A percentile compares a stretch with the other conserved stretches of the same genome.
These are phyloP conservation scores for Irpex lacteus DNA, from an alignment of 1,284 basidiomycete genomes.

Conservation along the genomic window DNA sequence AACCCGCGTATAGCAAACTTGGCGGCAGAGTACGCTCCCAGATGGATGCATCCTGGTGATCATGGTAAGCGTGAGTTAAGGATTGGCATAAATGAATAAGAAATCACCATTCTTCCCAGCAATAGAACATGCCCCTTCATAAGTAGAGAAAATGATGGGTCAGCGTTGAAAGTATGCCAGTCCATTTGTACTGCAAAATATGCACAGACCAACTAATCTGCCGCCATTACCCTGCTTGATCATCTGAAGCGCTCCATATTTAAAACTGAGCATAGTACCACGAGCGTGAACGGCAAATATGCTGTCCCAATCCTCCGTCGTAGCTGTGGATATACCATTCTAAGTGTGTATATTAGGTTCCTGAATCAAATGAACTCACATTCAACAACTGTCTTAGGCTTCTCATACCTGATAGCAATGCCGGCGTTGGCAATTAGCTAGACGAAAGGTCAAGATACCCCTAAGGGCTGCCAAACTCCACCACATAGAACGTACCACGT, in stretches of 20 bases:
- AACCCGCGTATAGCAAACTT: slow-evolving; percentile 30
- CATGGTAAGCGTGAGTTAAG: neutral
- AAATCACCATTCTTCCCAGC: neutral
- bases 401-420: slow-evolving; percentile 13
- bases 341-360: neutral
- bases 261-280: slow-evolving; percentile 29
- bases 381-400: slow-evolving; percentile 3
- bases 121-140: neutral
- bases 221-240: slow-evolving; percentile 29
- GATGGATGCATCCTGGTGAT: neutral
- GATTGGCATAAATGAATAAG: too few species aligned
- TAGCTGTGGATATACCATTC: neutral
- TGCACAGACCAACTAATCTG: slow-evolving; percentile 22
- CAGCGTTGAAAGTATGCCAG: neutral
- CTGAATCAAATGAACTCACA: neutral
- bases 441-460: neutral
- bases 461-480: neutral
- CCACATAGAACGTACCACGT: slow-evolving; percentile 13
- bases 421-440: slow-evolving; percentile 35
- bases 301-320: neutral
- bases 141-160: neutral
- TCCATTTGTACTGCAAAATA: too few species aligned
- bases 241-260: slow-evolving; percentile 30
- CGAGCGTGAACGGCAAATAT: slow-evolving; percentile 26
- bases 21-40: slow-evolving; percentile 18